Evolutionary conservation across 2,329 filamentous ascomycete genomes (phyloP), one percentile per base, ranked within the genome.

Genomic region (Periconia macrospinosa): DNA sequence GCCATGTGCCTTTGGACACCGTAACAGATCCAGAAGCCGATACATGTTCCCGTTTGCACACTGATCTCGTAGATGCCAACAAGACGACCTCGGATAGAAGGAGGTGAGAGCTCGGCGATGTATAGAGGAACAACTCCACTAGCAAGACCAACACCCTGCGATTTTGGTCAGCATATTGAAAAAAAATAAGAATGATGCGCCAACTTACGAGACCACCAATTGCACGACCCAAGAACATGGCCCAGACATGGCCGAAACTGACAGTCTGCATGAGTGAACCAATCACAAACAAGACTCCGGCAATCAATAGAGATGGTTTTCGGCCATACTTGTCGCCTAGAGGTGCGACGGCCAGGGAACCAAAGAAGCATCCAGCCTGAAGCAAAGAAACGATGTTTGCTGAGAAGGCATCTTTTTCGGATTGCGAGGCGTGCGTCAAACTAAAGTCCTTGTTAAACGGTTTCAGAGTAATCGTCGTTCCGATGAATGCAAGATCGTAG

Each of bases 1-100:
- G 66, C 60, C 73, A 75, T 80, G 60, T 69, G 72, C 48, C 71
- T 63, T 2, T 72, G 69, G 23, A 75, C 70, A 6, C 67, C 69
- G 45, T 76, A 76, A 55, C 76, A 75, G 56, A 76, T 72, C 74
- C 73, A 76, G 54, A 76, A 76, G 5, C 73, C 71, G 15, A 73
- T 66, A 49, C 75, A 70, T n/a, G 85, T 85, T 27, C 86, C 82
- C 0, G 82, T 76, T 70, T 88, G 86, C 75, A 83, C 87, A 43
- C 84, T 83, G 1, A 87, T 75, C 65, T 88, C 86, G 70, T 86
- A 88, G 50, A 88, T 80, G 46, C 86, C 86, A 18, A 87, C 84
- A 0, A 89, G 76, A 6, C 84, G 79, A 17, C 86, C 86, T 58
- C 86, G 81, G 44, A 88, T 81, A 7, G 85, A 83, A 0, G 85